A percentile compares a stretch with the other conserved stretches of the same genome.
phyloP scores from a whole-genome alignment of 1,139 yeast genomes.

The Dujonia santamariae region DNA sequence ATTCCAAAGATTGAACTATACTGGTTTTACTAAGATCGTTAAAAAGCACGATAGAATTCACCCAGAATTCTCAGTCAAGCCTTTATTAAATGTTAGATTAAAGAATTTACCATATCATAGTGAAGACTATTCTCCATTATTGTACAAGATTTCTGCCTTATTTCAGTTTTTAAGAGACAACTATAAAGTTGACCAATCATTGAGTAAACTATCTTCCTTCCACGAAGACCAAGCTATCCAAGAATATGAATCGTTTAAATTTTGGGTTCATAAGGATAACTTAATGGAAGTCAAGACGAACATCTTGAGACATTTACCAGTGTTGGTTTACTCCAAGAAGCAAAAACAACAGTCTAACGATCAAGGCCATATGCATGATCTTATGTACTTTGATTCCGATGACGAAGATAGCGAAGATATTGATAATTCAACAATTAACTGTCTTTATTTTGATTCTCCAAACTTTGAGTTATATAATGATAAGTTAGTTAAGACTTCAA shows the following conservation, averaged over 20 bases:
- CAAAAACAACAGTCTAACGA: conserved; percentile 17
- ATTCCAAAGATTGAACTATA: conserved; percentile 86
- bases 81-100: conserved; percentile 82
- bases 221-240: conserved; percentile 42
- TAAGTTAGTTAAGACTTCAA: conserved; percentile 68
- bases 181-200: conserved; percentile 37
- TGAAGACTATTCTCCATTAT: conserved; percentile 90
- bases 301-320: conserved; percentile 89
- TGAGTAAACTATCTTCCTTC: conserved; percentile 45
- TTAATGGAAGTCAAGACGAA: conserved; percentile 95
- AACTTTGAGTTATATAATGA: conserved; percentile 83
- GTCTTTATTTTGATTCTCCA: conserved; percentile 83
- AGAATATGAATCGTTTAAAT: conserved; percentile 76
- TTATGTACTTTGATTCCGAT: conserved; percentile 34
- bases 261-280: conserved; percentile 96
- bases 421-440: conserved; percentile 77
- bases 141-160: conserved; percentile 77
- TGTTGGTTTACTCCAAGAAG: conserved; percentile 65
- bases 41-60: conserved; percentile 94
- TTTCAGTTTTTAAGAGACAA: conserved; percentile 81
- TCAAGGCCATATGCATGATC: conserved; percentile 17
- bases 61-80: conserved; percentile 80
- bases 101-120: conserved; percentile 87
- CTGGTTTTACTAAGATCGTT: conserved; percentile 92
- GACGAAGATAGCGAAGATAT: conserved; percentile 25